Percentiles rank a stretch among this genome's conserved stretches.
Evolutionary conservation across 1,284 basidiomycete species (phyloP).

Genomic region (Heterobasidion annosum): DNA sequence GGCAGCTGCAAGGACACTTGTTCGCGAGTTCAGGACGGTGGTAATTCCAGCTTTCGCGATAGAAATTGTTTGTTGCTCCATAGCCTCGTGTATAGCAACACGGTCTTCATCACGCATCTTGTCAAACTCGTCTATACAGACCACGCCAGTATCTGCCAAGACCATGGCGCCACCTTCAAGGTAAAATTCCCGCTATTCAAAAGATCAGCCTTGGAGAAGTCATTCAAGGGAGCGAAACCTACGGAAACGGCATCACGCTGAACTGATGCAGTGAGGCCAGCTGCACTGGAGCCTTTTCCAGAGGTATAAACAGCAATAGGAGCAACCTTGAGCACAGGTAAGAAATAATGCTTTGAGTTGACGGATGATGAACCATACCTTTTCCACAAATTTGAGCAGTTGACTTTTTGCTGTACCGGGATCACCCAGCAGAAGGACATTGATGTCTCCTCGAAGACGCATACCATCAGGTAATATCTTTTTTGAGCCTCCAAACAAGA

Average conservation of each 20-base stretch:
- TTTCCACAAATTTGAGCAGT: slow-evolving; percentile 97
- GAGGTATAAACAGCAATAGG: slow-evolving; percentile 98
- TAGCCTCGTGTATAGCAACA: slow-evolving; percentile 98
- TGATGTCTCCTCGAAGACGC: slow-evolving; percentile 96
- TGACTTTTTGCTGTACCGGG: slow-evolving; percentile 98
- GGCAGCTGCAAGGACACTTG: slow-evolving; percentile 94
- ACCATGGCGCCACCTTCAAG: slow-evolving; percentile 99
- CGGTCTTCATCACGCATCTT: slow-evolving; percentile 99
- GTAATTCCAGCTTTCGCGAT: slow-evolving; percentile 99
- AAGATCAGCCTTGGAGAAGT: neutral
- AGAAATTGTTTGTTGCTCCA: slow-evolving; percentile 99
- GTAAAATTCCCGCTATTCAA: slow-evolving; percentile 86
- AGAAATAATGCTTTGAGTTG: neutral
- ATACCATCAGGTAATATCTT: slow-evolving; percentile 97
- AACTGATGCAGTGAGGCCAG: slow-evolving; percentile 96
- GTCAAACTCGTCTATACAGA: slow-evolving; percentile 99
- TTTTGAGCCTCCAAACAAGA: slow-evolving; percentile 97
- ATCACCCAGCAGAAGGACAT: slow-evolving; percentile 92
- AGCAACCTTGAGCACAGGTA: slow-evolving; percentile 53
- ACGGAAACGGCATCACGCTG: slow-evolving; percentile 91
- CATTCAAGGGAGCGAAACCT: slow-evolving; percentile 19
- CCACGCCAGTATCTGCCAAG: slow-evolving; percentile 95
- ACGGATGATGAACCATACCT: slow-evolving; percentile 39
- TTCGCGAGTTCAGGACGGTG: slow-evolving; percentile 93
- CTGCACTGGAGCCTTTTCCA: slow-evolving; percentile 96